Percentiles rank a stretch among this genome's conserved stretches.
Conservation (phyloP, 1,284 basidiomycete genomes). For the Violaceomyces palustris region DNA sequence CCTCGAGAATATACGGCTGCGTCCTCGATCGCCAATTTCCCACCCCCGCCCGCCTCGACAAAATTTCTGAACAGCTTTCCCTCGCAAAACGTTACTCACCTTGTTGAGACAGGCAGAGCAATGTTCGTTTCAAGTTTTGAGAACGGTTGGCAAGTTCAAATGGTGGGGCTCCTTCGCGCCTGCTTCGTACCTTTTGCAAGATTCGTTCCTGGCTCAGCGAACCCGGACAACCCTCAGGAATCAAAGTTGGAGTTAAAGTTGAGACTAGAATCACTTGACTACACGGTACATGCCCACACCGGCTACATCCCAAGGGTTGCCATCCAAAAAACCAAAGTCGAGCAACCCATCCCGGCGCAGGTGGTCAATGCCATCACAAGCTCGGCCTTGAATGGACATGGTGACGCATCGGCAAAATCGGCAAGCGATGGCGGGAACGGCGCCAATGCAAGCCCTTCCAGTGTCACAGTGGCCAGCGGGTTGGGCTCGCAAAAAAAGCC, state of each 20-base stretch:
- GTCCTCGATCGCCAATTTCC: slow-evolving; percentile 20
- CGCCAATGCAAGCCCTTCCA: too few relatives aligned
- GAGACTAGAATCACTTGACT: slow-evolving; percentile 36
- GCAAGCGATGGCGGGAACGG: too few relatives aligned
- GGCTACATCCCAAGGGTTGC: slow-evolving; percentile 26
- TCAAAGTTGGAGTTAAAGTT: slow-evolving; percentile 17
- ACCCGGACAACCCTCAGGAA: slow-evolving; percentile 4
- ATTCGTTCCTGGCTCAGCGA: not conserved
- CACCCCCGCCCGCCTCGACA: slow-evolving; percentile 18
- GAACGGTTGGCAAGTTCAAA: slow-evolving; percentile 38
- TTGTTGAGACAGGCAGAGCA: slow-evolving; percentile 21
- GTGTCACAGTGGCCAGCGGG: too few relatives aligned
- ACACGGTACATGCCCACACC: slow-evolving; percentile 22
- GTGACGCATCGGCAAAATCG: too few relatives aligned
- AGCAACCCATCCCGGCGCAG: slow-evolving; percentile 19
- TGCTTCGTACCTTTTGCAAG: slow-evolving; percentile 17
- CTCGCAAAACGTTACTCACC: slow-evolving; percentile 28
- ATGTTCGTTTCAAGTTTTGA: slow-evolving; percentile 24
- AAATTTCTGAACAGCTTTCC: slow-evolving; percentile 27
- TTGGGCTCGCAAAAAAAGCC: too few relatives aligned
- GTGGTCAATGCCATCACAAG: slow-evolving; percentile 16
- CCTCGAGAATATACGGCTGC: slow-evolving; percentile 29
- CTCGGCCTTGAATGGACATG: too few relatives aligned
- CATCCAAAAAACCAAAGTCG: slow-evolving; percentile 27
- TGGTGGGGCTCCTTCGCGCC: slow-evolving; percentile 25